A percentile compares a stretch with the other conserved stretches of the same genome.
These are phyloP conservation scores for Cryptococcus wingfieldii DNA, from an alignment of 1,284 basidiomycete genomes.

Conservation along the genomic window DNA sequence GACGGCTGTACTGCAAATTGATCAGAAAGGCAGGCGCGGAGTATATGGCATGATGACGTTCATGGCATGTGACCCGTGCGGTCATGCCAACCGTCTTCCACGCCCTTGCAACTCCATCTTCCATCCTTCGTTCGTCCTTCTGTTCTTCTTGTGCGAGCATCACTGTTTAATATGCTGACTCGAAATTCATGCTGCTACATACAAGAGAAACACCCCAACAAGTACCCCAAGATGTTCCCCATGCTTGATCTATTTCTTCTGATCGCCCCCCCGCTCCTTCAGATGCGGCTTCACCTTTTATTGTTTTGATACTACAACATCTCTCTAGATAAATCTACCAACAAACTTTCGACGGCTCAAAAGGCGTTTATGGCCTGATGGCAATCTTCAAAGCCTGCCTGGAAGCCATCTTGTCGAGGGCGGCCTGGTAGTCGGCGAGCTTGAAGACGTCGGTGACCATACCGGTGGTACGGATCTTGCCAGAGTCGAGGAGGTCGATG, in stretches of 20 bases:
- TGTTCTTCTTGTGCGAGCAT: no score
- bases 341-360: background rate
- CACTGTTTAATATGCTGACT: no score
- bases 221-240: background rate
- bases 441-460: conserved; percentile 75
- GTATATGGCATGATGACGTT: background rate
- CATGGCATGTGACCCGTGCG: background rate
- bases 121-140: no score
- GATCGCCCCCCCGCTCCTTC: background rate
- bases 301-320: background rate
- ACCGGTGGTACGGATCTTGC: conserved; percentile 73
- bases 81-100: no score
- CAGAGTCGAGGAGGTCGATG: conserved; percentile 77
- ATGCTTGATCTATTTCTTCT: no score
- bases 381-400: conserved; percentile 50
- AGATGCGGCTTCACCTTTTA: background rate
- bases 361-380: conserved; percentile 30
- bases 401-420: conserved; percentile 73
- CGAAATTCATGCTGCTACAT: conserved; percentile 3
- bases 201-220: background rate
- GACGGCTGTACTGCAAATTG: background rate
- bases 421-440: conserved; percentile 71
- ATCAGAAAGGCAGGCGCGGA: background rate
- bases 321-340: background rate
- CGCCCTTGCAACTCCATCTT: no score